phyloP scores from a whole-genome alignment of 805 yeast genomes.

The Barnettozyma sucrosica region DNA sequence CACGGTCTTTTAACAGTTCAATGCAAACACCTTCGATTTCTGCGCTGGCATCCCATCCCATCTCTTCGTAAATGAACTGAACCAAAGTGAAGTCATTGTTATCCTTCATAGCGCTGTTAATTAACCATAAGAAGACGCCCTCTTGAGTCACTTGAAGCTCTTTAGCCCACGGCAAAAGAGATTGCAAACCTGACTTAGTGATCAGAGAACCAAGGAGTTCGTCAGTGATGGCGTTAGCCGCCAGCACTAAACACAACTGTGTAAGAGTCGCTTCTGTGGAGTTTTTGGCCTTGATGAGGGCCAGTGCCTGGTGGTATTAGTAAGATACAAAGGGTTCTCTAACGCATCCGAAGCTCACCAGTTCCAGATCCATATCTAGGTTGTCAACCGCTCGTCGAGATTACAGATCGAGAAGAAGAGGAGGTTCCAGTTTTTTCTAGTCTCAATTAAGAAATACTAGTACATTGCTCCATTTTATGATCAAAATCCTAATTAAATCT shows the following conservation, averaged over 20 bases:
- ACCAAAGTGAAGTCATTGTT: not conserved
- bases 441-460: not conserved
- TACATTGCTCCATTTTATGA: not conserved
- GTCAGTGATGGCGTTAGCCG: constrained; percentile 1
- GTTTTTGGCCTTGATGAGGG: constrained; percentile 17
- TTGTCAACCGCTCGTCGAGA: too few relatives aligned
- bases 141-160: not conserved
- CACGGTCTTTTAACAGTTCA: not conserved
- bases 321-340: too few relatives aligned
- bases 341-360: not conserved
- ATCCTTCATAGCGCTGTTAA: not conserved
- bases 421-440: not conserved
- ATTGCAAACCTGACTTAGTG: not conserved
- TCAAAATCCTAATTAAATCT: not conserved
- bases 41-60: not conserved
- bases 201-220: not conserved
- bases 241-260: not conserved
- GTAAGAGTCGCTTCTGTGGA: not conserved
- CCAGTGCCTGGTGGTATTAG: constrained; percentile 13
- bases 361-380: not conserved
- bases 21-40: constrained; percentile 1
- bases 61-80: constrained; percentile 3
- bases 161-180: not conserved
- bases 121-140: not conserved
- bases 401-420: too few relatives aligned